A percentile compares a stretch with the other conserved stretches of the same genome.
These are phyloP conservation scores for Xylaria nigripes DNA, from an alignment of 495 filamentous ascomycete genomes.

Conservation along the genomic window DNA sequence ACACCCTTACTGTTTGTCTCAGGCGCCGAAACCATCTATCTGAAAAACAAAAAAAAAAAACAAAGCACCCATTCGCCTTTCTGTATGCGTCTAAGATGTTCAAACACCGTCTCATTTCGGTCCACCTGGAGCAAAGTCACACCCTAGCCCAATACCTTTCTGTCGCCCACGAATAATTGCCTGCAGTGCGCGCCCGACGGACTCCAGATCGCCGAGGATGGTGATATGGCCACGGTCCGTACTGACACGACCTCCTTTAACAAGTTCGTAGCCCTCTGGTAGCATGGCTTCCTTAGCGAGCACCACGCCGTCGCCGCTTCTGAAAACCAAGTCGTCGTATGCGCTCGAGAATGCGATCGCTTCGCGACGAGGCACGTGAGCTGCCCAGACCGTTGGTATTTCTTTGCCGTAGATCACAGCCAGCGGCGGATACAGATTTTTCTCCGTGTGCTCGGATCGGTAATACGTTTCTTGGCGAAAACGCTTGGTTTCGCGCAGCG, in stretches of 20 bases:
- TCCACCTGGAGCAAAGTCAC: not conserved
- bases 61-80: too few species aligned
- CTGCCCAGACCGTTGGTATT: constrained; percentile 75
- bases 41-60: too few species aligned
- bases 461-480: constrained; percentile 70
- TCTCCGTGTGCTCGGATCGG: constrained; percentile 46
- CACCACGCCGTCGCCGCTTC: constrained; percentile 83
- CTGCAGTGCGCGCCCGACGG: constrained; percentile 63
- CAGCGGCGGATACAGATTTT: constrained; percentile 71
- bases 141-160: constrained; percentile 61
- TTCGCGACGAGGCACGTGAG: constrained; percentile 54
- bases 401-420: constrained; percentile 85
- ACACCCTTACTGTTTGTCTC: too few species aligned
- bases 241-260: constrained; percentile 61
- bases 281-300: constrained; percentile 80
- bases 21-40: too few species aligned
- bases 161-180: constrained; percentile 57
- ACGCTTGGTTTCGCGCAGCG: constrained; percentile 55
- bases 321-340: constrained; percentile 84
- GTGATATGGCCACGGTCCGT: constrained; percentile 82
- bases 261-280: constrained; percentile 67
- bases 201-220: constrained; percentile 76
- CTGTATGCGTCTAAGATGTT: too few species aligned
- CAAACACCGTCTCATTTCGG: too few species aligned
- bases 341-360: constrained; percentile 65